phyloP scores from a whole-genome alignment of 345 rosid genomes.

The Dimocarpus longan region DNA sequence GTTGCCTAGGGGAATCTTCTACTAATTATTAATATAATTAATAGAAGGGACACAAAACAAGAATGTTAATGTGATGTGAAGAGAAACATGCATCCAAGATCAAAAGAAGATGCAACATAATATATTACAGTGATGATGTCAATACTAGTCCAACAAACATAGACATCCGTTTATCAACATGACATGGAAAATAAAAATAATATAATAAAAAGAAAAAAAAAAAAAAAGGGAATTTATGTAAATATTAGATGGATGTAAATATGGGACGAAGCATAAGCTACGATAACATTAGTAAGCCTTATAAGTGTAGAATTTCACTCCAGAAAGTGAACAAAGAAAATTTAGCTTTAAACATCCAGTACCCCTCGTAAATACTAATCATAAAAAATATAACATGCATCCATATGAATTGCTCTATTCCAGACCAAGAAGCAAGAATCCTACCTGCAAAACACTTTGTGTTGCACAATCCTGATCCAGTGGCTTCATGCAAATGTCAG shows the following conservation, averaged over 20 bases:
- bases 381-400: not conserved
- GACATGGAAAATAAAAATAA: not conserved
- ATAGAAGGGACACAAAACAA: constrained; percentile 5
- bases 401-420: not conserved
- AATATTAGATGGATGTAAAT: not conserved
- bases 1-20: not conserved
- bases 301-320: not conserved
- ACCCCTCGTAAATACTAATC: not conserved
- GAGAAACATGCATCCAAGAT: not conserved
- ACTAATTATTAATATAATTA: not conserved
- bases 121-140: not conserved
- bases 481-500: constrained; percentile 97
- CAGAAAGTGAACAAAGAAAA: not conserved
- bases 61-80: not conserved
- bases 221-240: not conserved
- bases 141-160: not conserved
- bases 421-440: constrained; percentile 19
- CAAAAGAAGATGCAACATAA: not conserved
- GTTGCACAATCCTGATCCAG: constrained; percentile 92
- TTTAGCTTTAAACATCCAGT: not conserved
- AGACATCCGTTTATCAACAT: not conserved
- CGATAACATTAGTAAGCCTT: not conserved
- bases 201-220: too few species aligned
- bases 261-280: not conserved
- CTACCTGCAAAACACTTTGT: constrained; percentile 92